Evolutionary conservation across 495 filamentous ascomycete genomes (phyloP), one percentile per base, ranked within the genome.

Genomic region (Oleoguttula mirabilis): DNA sequence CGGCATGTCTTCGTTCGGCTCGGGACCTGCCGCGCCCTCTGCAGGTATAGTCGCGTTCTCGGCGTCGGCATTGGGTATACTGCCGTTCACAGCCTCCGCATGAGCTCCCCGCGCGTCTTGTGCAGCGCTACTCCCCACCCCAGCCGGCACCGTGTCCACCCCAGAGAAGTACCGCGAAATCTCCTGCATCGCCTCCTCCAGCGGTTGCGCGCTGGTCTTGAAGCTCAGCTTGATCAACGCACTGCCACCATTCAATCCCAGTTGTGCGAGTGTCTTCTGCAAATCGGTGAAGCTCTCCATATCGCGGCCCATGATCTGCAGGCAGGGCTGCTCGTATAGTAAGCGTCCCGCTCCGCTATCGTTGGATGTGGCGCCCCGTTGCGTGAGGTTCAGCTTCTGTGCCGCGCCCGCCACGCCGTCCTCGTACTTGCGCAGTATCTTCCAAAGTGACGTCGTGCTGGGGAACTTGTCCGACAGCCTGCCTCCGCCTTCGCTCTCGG

Each of bases 341-440:
- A 98, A 56, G 53, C 86, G 72, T 10, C 88, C 90, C 30, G 77
- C 66, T n/a, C 71, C 75, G 15, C 67, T 49, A 2, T 33, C 56
- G 3, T 60, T 50, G 27, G 56, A 63, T 7, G 85, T 76, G 20
- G 77, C 68, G 14, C 77, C 85, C 47, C 84, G 67, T 20, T 75
- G 85, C 0, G 90, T 98, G 50, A 95, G 72, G 53, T 93, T 92
- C 12, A 77, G 41, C 39, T 71, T 71, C 37, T 38, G 17, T 14
- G 41, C 15, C 16, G 43, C 24, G 2, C 45, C 43, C 10, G 52
- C 45, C 16, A 56, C 69, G 27, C 71, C 66, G 37, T 60, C 66
- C 61, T 98, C 90, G 54, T 95, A 94, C 53, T 83, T 82, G 37
- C 88, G 81, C 33, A 96, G 59, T 17, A 95, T 65, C 36, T 80